Percentiles rank a stretch among this genome's conserved stretches.
Evolutionary conservation across 2,329 filamentous ascomycete genomes (phyloP).

Genomic region (Fusarium succisae): DNA sequence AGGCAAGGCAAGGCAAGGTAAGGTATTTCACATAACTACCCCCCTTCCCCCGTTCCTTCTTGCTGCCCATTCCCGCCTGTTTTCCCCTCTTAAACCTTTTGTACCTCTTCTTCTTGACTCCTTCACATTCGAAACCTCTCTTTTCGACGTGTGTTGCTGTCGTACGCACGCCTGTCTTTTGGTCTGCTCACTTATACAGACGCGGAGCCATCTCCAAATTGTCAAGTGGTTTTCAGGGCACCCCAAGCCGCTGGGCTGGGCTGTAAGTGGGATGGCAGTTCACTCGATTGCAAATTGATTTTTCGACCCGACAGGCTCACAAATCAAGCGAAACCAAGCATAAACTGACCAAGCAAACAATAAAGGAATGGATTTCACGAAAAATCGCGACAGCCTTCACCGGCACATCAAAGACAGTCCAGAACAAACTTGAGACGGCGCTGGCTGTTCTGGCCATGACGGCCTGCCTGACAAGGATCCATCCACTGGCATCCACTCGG

Average conservation of each 20-base stretch:
- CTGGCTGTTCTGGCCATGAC: slow-evolving; percentile 43
- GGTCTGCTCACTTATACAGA: slow-evolving; percentile 40
- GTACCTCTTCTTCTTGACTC: slow-evolving; percentile 28
- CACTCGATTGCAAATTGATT: slow-evolving; percentile 3
- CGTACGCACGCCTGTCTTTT: slow-evolving; percentile 24
- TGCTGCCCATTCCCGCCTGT: slow-evolving; percentile 41
- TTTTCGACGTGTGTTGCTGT: slow-evolving; percentile 35
- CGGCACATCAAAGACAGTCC: slow-evolving; percentile 27
- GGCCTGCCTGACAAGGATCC: slow-evolving; percentile 43
- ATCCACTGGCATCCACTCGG: slow-evolving; percentile 43
- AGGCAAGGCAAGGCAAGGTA: slow-evolving; percentile 36
- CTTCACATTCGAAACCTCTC: slow-evolving; percentile 6
- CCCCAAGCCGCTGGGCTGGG: slow-evolving; percentile 24
- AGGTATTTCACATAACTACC: slow-evolving; percentile 51
- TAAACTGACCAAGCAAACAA: not conserved
- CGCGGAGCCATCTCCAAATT: slow-evolving; percentile 33
- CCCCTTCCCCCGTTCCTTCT: slow-evolving; percentile 49
- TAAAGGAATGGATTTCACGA: slow-evolving; percentile 19
- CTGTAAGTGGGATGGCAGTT: slow-evolving; percentile 23
- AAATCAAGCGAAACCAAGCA: slow-evolving; percentile 8
- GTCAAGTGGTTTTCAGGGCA: slow-evolving; percentile 34
- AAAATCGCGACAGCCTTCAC: slow-evolving; percentile 27
- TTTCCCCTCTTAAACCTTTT: slow-evolving; percentile 37
- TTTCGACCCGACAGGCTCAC: slow-evolving; percentile 1
- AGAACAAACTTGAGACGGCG: slow-evolving; percentile 40